phyloP scores from a whole-genome alignment of 441 rosid species.

The Hura crepitans region DNA sequence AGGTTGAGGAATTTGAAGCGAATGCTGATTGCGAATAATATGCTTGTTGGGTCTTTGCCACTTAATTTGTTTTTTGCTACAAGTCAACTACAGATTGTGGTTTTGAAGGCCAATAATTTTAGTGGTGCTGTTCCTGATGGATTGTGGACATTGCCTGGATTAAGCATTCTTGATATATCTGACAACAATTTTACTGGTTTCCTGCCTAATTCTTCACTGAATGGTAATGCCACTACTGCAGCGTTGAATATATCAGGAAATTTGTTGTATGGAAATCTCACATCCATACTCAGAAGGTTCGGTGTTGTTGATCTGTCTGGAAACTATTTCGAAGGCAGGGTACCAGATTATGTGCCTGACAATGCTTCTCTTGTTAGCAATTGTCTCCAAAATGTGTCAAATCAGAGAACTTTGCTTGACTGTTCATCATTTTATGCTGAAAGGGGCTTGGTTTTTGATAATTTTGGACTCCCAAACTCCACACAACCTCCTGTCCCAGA shows the following conservation, averaged over 20 bases:
- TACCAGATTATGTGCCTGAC: slow-evolving; percentile 42
- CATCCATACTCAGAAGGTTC: slow-evolving; percentile 45
- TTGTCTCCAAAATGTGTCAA: slow-evolving; percentile 57
- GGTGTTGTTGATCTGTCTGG: slow-evolving; percentile 50
- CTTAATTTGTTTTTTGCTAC: slow-evolving; percentile 37
- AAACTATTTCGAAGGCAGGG: slow-evolving; percentile 75
- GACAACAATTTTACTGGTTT: slow-evolving; percentile 71
- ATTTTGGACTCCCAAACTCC: slow-evolving; percentile 61
- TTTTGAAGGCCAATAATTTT: slow-evolving; percentile 52
- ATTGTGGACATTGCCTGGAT: slow-evolving; percentile 51
- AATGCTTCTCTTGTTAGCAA: slow-evolving; percentile 56
- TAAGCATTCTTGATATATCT: slow-evolving; percentile 64
- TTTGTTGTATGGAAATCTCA: slow-evolving; percentile 64
- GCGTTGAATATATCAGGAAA: slow-evolving; percentile 63
- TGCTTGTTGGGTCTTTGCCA: slow-evolving; percentile 52
- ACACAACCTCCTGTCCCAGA: slow-evolving; percentile 37
- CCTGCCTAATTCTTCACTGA: slow-evolving; percentile 43
- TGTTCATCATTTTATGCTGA: slow-evolving; percentile 62
- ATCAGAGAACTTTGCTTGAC: slow-evolving; percentile 52
- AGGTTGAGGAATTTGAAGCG: slow-evolving; percentile 51
- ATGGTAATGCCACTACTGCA: slow-evolving; percentile 33
- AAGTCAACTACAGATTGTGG: slow-evolving; percentile 50
- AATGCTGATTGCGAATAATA: slow-evolving; percentile 54
- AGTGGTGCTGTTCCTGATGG: slow-evolving; percentile 50
- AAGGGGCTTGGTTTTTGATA: slow-evolving; percentile 61